phyloP scores from a whole-genome alignment of 2,329 filamentous ascomycete species.

The Alternaria infectoria region DNA sequence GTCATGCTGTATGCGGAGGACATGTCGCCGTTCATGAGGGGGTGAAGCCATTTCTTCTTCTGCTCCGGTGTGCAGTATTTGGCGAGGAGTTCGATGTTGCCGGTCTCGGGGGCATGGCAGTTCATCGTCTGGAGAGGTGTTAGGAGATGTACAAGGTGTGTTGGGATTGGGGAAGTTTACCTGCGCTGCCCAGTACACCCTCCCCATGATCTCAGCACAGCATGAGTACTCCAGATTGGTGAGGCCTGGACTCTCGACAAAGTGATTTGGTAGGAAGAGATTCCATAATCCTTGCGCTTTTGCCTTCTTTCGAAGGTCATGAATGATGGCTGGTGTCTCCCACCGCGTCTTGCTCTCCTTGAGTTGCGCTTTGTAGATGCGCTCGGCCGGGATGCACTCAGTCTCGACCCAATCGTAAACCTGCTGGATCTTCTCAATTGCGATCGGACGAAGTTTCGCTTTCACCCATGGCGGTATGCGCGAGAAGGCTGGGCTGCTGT shows the following conservation, averaged over 20 bases:
- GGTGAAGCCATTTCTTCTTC: conserved; percentile 58
- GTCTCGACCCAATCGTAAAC: conserved; percentile 54
- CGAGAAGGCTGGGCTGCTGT: conserved; percentile 46
- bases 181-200: conserved; percentile 55
- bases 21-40: conserved; percentile 57
- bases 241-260: conserved; percentile 52
- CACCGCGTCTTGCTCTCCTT: conserved; percentile 37
- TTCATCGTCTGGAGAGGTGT: conserved; percentile 49
- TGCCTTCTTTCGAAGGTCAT: conserved; percentile 52
- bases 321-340: conserved; percentile 51
- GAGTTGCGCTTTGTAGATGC: conserved; percentile 52
- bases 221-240: conserved; percentile 56
- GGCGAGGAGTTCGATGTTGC: conserved; percentile 61
- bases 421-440: conserved; percentile 52
- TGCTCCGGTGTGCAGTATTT: conserved; percentile 60
- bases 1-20: conserved; percentile 60
- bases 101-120: conserved; percentile 57
- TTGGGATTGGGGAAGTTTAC: conserved; percentile 14
- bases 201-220: conserved; percentile 56
- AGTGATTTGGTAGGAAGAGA: conserved; percentile 51
- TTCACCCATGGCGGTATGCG: conserved; percentile 55
- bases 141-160: background rate
- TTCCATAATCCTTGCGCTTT: conserved; percentile 51
- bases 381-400: conserved; percentile 54
- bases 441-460: conserved; percentile 57